Conservation (phyloP, 768 basidiomycete genomes). For the Amanita exitialis region DNA sequence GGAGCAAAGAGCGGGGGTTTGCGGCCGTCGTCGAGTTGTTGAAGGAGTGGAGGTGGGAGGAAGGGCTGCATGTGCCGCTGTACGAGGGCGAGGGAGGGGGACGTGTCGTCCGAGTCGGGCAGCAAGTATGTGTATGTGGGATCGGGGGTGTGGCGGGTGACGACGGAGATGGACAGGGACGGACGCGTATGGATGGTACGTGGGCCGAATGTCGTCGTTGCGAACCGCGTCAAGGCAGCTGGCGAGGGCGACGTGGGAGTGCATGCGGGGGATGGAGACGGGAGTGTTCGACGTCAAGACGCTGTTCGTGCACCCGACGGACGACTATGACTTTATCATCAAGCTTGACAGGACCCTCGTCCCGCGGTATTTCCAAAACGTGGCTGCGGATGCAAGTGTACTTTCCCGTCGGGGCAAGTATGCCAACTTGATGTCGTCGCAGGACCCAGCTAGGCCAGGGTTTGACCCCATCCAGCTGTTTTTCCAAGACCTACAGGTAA, state of each 20-base stretch:
- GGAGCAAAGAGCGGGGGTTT: slow-evolving; percentile 76
- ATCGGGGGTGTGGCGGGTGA: slow-evolving; percentile 60
- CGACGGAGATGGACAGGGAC: slow-evolving; percentile 64
- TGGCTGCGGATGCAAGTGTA: slow-evolving; percentile 38
- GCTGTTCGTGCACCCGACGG: slow-evolving; percentile 77
- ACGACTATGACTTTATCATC: slow-evolving; percentile 81
- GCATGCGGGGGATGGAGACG: slow-evolving; percentile 40
- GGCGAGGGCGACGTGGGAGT: slow-evolving; percentile 65
- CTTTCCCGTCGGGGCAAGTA: slow-evolving; percentile 35
- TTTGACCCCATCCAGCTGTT: slow-evolving; percentile 73
- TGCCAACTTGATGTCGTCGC: slow-evolving; percentile 28
- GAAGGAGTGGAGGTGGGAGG: slow-evolving; percentile 77
- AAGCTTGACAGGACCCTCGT: slow-evolving; percentile 55
- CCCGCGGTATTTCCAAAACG: slow-evolving; percentile 68
- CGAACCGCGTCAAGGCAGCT: slow-evolving; percentile 61
- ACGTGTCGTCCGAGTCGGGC: not conserved
- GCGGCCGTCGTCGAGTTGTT: slow-evolving; percentile 63
- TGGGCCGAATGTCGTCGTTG: slow-evolving; percentile 63
- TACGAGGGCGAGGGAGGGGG: slow-evolving; percentile 32
- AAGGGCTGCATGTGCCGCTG: slow-evolving; percentile 65
- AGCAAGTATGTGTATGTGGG: not conserved
- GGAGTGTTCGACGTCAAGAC: slow-evolving; percentile 48
- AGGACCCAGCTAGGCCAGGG: slow-evolving; percentile 41
- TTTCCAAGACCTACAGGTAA: slow-evolving; percentile 66
- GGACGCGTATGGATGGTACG: slow-evolving; percentile 71